phyloP scores from a whole-genome alignment of 2,329 filamentous ascomycete species.

The Hypoxylon sp. region DNA sequence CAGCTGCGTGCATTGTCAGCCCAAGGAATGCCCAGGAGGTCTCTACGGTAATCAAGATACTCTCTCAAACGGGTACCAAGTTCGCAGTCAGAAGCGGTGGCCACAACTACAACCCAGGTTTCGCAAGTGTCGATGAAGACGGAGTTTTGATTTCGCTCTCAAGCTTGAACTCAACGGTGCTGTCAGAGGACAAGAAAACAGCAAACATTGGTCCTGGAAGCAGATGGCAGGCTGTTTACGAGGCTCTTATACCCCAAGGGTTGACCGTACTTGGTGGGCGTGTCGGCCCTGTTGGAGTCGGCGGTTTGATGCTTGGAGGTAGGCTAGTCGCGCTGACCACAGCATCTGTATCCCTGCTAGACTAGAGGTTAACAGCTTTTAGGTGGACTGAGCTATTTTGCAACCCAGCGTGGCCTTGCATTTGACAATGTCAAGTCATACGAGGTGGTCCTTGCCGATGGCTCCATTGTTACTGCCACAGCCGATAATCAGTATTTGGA shows the following conservation, averaged over 20 bases:
- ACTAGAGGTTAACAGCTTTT: slow-evolving; percentile 21
- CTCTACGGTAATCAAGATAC: slow-evolving; percentile 44
- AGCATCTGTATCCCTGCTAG: slow-evolving; percentile 18
- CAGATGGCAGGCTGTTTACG: slow-evolving; percentile 52
- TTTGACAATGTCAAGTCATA: slow-evolving; percentile 45
- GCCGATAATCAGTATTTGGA: slow-evolving; percentile 47
- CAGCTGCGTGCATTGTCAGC: slow-evolving; percentile 49
- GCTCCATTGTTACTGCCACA: slow-evolving; percentile 46
- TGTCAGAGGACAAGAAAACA: slow-evolving; percentile 49
- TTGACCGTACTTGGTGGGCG: slow-evolving; percentile 49
- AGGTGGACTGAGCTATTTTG: slow-evolving; percentile 50
- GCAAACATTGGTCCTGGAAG: slow-evolving; percentile 52
- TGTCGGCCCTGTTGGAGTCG: slow-evolving; percentile 50
- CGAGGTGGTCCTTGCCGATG: slow-evolving; percentile 48
- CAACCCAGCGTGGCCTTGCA: slow-evolving; percentile 46
- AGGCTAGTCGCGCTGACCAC: slow-evolving; percentile 34
- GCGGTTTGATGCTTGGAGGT: slow-evolving; percentile 51
- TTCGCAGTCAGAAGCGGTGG: slow-evolving; percentile 51
- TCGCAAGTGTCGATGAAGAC: slow-evolving; percentile 47
- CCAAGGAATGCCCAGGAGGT: slow-evolving; percentile 45
- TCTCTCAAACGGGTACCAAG: slow-evolving; percentile 37
- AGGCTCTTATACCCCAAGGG: slow-evolving; percentile 44
- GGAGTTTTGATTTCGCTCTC: slow-evolving; percentile 57
- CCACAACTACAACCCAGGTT: slow-evolving; percentile 50
- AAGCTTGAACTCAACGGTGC: slow-evolving; percentile 49